These are phyloP conservation scores for Solanum virginianum DNA, from an alignment of 257 asterid species.

Conservation along the genomic window DNA sequence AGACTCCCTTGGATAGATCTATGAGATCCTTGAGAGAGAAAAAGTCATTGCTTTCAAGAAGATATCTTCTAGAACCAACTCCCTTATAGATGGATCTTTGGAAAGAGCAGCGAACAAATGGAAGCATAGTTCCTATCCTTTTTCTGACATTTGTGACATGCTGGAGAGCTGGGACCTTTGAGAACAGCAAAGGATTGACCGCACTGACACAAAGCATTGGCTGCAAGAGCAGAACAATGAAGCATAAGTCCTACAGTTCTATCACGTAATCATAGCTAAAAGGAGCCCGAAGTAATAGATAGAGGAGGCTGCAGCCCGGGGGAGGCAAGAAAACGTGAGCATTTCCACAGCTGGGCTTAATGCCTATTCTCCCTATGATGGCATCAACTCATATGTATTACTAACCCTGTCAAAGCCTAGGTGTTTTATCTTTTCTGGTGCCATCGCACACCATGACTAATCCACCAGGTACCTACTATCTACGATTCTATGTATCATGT, in stretches of 20 bases:
- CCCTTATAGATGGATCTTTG: constrained; percentile 67
- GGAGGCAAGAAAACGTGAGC: background rate
- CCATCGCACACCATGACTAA: background rate
- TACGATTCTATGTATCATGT: background rate
- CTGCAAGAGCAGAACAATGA: constrained; percentile 39
- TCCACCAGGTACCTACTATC: background rate
- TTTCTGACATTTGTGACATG: constrained; percentile 77
- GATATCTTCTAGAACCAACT: constrained; percentile 84
- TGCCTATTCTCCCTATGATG: background rate
- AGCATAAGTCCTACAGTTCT: background rate
- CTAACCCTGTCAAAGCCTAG: background rate
- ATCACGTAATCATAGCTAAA: background rate
- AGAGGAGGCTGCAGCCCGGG: background rate
- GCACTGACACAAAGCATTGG: constrained; percentile 99
- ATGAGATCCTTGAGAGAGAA: constrained; percentile 84
- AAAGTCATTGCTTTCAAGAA: constrained; percentile 84
- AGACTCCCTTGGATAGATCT: constrained; percentile 85
- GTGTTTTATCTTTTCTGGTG: background rate
- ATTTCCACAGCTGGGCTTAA: background rate
- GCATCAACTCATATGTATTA: background rate
- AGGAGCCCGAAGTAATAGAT: background rate
- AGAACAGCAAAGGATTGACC: constrained; percentile 70
- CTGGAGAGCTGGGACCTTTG: constrained; percentile 81
- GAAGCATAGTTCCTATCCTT: constrained; percentile 62
- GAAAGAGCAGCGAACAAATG: constrained; percentile 72